Evolutionary conservation across 176 grass and related monocot species (phyloP).

Genomic region (Luzula sylvatica): DNA sequence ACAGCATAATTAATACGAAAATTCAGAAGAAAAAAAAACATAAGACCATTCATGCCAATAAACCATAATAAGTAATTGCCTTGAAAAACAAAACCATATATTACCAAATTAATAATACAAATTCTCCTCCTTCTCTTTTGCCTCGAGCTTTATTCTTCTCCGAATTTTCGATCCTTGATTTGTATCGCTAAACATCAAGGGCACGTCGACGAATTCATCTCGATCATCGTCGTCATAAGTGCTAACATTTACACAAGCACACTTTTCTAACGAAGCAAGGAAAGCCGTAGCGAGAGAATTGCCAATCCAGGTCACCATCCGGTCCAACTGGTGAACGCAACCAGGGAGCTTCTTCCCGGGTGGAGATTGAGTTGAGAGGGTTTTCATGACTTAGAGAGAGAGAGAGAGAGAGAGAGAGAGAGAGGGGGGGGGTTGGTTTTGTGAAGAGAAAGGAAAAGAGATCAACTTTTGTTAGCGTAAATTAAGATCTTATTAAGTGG

Average conservation of each 20-base stretch:
- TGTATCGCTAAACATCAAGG: constrained; percentile 31
- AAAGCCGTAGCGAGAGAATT: constrained; percentile 54
- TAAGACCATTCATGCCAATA: background rate
- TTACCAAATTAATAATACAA: too few species aligned
- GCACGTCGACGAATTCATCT: constrained; percentile 38
- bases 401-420: background rate
- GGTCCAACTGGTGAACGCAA: constrained; percentile 44
- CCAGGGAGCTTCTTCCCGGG: constrained; percentile 2
- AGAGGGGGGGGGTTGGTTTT: background rate
- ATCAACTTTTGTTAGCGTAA: constrained; percentile 12
- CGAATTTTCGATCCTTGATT: background rate
- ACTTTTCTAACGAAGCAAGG: constrained; percentile 69
- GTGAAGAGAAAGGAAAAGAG: constrained; percentile 10
- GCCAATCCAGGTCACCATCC: constrained; percentile 57
- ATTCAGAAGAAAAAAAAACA: too few species aligned
- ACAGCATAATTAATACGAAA: too few species aligned
- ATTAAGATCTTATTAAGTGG: constrained; percentile 5
- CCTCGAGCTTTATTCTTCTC: constrained; percentile 5
- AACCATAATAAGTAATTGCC: background rate
- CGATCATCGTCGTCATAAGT: constrained; percentile 71
- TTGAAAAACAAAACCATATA: background rate
- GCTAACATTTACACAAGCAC: constrained; percentile 61
- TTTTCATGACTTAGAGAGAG: constrained; percentile 21
- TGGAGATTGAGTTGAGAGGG: constrained; percentile 7
- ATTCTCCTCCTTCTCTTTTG: constrained; percentile 16